A percentile compares a stretch with the other conserved stretches of the same genome.
These are phyloP conservation scores for Coemansia sp. DNA, from an alignment of 192 early-diverging fungal species.

Conservation along the genomic window DNA sequence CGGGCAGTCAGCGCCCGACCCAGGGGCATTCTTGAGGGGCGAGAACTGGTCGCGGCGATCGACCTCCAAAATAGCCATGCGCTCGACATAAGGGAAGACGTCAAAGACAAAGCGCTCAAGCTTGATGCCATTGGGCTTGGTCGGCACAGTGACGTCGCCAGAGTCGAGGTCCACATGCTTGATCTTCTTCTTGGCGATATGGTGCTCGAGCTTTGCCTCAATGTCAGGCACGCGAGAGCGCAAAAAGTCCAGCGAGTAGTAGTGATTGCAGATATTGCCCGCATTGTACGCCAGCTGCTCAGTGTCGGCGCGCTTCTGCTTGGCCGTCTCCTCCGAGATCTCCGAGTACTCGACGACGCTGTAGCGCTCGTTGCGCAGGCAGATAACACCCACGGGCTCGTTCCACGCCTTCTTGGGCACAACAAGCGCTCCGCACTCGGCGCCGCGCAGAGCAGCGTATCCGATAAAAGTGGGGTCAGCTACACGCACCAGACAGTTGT, in stretches of 20 bases:
- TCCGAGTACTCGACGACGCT: conserved; percentile 97
- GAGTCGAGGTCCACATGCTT: conserved; percentile 78
- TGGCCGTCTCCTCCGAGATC: conserved; percentile 75
- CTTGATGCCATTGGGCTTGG: conserved; percentile 93
- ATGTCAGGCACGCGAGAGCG: conserved; percentile 74
- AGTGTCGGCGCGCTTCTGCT: conserved; percentile 59
- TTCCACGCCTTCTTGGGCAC: conserved; percentile 84
- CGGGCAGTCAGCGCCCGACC: conserved; percentile 81
- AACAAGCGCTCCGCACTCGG: conserved; percentile 93
- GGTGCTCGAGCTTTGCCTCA: conserved; percentile 87
- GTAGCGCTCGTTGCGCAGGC: conserved; percentile 76
- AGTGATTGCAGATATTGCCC: conserved; percentile 99
- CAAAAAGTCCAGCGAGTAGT: conserved; percentile 91
- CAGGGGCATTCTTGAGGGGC: conserved; percentile 96
- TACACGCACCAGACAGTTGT: conserved; percentile 96
- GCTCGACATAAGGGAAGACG: conserved; percentile 88
- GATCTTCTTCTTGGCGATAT: conserved; percentile 98
- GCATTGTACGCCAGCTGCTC: conserved; percentile 77
- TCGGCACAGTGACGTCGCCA: conserved; percentile 69
- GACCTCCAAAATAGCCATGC: conserved; percentile 90
- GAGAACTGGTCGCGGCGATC: conserved; percentile 93
- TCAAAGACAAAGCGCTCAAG: conserved; percentile 99
- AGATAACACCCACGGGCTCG: conserved; percentile 96
- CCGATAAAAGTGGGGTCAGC: conserved; percentile 96
- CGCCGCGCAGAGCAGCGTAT: conserved; percentile 82